These are phyloP conservation scores for Yamadazyma sp. DNA, from an alignment of 805 yeast genomes.

Conservation along the genomic window DNA sequence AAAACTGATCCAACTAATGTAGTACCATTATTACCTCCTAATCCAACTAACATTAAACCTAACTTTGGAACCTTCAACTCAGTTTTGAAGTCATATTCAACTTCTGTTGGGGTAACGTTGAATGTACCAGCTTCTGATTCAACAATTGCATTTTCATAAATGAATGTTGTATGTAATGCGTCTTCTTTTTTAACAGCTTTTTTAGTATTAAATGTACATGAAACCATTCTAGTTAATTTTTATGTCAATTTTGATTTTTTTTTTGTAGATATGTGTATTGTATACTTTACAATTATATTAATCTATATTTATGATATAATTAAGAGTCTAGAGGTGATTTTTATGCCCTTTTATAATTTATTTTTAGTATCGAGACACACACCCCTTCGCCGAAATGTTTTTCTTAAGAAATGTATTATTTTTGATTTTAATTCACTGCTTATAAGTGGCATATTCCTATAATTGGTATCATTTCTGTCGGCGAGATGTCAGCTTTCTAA, in stretches of 20 bases:
- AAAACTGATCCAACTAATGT: constrained; percentile 81
- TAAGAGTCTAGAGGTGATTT: constrained; percentile 5
- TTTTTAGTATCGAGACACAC: too few species aligned
- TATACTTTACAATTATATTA: too few species aligned
- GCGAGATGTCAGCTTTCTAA: too few species aligned
- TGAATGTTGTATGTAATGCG: constrained; percentile 58
- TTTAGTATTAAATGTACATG: constrained; percentile 55
- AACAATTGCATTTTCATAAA: constrained; percentile 75
- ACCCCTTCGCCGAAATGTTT: too few species aligned
- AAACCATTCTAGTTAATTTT: too few species aligned
- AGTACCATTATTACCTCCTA: constrained; percentile 96
- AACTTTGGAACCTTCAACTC: constrained; percentile 79
- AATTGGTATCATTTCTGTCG: too few species aligned
- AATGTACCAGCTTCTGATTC: constrained; percentile 51
- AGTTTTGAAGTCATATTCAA: constrained; percentile 81
- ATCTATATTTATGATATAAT: too few species aligned
- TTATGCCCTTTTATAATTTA: constrained; percentile 15
- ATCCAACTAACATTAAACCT: constrained; percentile 88
- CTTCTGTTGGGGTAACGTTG: constrained; percentile 65
- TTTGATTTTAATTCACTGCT: too few species aligned
- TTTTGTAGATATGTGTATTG: too few species aligned
- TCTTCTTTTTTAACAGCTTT: constrained; percentile 49
- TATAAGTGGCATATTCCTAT: too few species aligned
- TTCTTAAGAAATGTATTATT: too few species aligned
- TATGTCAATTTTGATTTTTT: too few species aligned